Evolutionary conservation across 2,329 filamentous ascomycete species (phyloP).

Genomic region (Alternaria brassicae): DNA sequence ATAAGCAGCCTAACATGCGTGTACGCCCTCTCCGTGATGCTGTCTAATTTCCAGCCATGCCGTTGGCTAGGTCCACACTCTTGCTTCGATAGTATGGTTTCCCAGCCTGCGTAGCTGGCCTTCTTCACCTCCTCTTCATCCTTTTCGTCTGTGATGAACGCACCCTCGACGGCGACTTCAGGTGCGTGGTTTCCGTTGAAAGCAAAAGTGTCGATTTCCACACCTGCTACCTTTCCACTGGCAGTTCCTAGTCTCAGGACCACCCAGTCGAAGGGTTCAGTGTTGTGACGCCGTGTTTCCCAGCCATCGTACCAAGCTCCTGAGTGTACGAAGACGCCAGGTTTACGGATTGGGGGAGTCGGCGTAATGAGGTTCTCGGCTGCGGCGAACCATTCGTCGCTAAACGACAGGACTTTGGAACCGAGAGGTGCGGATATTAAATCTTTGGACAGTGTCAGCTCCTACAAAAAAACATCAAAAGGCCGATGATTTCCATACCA

Average conservation of each 20-base stretch:
- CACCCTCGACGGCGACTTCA: conserved; percentile 77
- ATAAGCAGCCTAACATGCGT: conserved; percentile 83
- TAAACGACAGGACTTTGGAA: conserved; percentile 62
- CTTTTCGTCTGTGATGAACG: conserved; percentile 63
- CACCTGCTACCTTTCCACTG: conserved; percentile 73
- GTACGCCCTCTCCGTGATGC: conserved; percentile 68
- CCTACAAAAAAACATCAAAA: neutral
- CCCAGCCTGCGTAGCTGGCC: conserved; percentile 62
- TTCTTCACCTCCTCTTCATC: conserved; percentile 67
- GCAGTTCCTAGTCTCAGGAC: conserved; percentile 66
- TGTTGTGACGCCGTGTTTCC: conserved; percentile 69
- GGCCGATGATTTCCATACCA: conserved; percentile 36
- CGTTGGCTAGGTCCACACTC: conserved; percentile 77
- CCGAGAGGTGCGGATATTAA: conserved; percentile 61
- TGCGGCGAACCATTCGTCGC: conserved; percentile 68
- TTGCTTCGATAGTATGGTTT: conserved; percentile 71
- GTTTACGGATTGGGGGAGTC: conserved; percentile 62
- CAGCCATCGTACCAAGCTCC: conserved; percentile 71
- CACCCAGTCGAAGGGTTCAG: conserved; percentile 65
- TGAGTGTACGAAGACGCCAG: conserved; percentile 65
- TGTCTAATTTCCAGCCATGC: conserved; percentile 73
- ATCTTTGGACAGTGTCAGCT: conserved; percentile 42
- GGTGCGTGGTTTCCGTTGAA: conserved; percentile 86
- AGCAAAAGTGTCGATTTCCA: conserved; percentile 82
- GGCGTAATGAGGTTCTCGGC: conserved; percentile 66